A percentile compares a stretch with the other conserved stretches of the same genome.
These are phyloP conservation scores for Taxawa tesnikishii DNA, from an alignment of 2,329 filamentous ascomycete genomes.

Conservation along the genomic window DNA sequence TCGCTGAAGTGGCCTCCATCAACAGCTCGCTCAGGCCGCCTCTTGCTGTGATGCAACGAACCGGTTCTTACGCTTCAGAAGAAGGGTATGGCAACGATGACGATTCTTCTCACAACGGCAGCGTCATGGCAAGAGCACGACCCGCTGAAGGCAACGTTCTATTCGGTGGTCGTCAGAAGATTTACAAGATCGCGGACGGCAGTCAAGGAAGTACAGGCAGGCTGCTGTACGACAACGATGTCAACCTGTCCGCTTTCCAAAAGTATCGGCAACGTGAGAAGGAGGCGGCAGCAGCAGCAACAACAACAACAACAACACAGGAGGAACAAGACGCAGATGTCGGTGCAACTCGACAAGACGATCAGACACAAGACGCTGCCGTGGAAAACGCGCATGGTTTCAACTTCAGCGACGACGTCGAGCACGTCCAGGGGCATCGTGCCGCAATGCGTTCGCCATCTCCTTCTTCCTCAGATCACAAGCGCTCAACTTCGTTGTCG, in stretches of 20 bases:
- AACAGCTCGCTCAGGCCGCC: slow-evolving; percentile 48
- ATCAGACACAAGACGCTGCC: slow-evolving; percentile 29
- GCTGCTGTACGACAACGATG: slow-evolving; percentile 75
- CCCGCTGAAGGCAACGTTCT: slow-evolving; percentile 83
- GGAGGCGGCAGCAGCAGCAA: slow-evolving; percentile 35
- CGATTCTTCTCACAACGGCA: slow-evolving; percentile 46
- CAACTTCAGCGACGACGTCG: slow-evolving; percentile 2
- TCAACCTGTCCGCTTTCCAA: slow-evolving; percentile 73
- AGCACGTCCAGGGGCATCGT: neutral
- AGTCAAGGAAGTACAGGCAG: slow-evolving; percentile 44
- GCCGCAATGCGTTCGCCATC: slow-evolving; percentile 36
- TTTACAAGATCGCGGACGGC: slow-evolving; percentile 48
- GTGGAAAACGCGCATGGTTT: slow-evolving; percentile 18
- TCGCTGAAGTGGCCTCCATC: slow-evolving; percentile 81
- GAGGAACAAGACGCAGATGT: too few relatives aligned
- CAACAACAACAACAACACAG: too few relatives aligned
- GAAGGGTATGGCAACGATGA: slow-evolving; percentile 52
- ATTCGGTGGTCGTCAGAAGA: slow-evolving; percentile 91
- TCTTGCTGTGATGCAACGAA: slow-evolving; percentile 43
- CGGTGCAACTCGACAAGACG: too few relatives aligned
- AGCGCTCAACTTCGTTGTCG: slow-evolving; percentile 74
- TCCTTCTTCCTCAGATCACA: slow-evolving; percentile 54
- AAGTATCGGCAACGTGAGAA: slow-evolving; percentile 49
- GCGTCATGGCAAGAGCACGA: slow-evolving; percentile 74
- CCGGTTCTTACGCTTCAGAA: slow-evolving; percentile 53